These are phyloP conservation scores for Elsinoe necatrix DNA, from an alignment of 2,329 filamentous ascomycete species.

Conservation along the genomic window DNA sequence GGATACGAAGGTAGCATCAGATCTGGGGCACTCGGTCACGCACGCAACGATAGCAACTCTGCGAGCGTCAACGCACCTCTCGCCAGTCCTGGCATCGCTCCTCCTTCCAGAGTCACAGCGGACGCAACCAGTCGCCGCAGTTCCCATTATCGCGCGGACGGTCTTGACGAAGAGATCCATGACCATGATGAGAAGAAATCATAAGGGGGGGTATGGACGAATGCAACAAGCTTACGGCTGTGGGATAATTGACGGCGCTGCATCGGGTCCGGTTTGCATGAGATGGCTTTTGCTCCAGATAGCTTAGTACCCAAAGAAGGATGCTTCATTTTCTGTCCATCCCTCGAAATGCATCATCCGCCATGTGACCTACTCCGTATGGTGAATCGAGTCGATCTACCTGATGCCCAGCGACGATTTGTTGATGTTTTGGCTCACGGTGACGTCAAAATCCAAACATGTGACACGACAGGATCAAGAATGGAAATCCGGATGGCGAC, in stretches of 20 bases:
- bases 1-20: slow-evolving; percentile 75
- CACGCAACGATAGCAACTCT: slow-evolving; percentile 70
- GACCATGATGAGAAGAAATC: not conserved
- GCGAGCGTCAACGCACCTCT: slow-evolving; percentile 66
- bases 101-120: not conserved
- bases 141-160: slow-evolving; percentile 1
- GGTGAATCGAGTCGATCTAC: not conserved
- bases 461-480: not conserved
- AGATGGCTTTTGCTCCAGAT: not conserved
- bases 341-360: not conserved
- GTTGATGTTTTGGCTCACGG: slow-evolving; percentile 1
- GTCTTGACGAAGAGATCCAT: not conserved
- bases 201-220: not conserved
- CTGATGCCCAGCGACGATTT: not conserved
- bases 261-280: not conserved
- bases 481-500: not conserved
- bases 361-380: not conserved
- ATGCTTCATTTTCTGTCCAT: not conserved
- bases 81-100: slow-evolving; percentile 38
- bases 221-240: not conserved
- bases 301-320: slow-evolving; percentile 13
- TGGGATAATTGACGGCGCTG: not conserved
- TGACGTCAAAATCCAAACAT: slow-evolving; percentile 9
- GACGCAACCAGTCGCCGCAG: slow-evolving; percentile 5
- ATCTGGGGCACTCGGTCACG: slow-evolving; percentile 69